Evolutionary conservation across 306 rosid species (phyloP), one percentile per base, ranked within the genome.

Genomic region (Inga oerstediana): DNA sequence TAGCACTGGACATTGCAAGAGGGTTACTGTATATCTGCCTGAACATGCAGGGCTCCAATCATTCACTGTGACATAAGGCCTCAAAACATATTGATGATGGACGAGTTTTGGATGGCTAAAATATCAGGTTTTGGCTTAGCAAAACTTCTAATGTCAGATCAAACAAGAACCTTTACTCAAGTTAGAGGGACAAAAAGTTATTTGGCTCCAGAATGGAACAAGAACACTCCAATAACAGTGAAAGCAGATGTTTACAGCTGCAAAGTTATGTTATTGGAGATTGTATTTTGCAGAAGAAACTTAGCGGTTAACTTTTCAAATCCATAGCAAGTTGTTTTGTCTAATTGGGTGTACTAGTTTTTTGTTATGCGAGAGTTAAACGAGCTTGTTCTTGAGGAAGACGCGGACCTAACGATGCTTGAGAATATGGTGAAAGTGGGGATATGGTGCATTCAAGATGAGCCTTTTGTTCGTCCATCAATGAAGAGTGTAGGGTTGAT

Each of bases 171-270:
- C 7, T 79, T 84, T 78, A 87, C 88, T 0, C 39, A 16, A 34
- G 39, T 62, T 12, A 84, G 90, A 79, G 90, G 88, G 41, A 84
- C 88, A 64, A 75, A 86, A 71, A 88, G 90, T 7, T 87, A 87
- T 12, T 2, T 82, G 71, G 88, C 88, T 4, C 90, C 86, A 0
- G 90, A 87, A 15, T 84, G 90, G 88, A 22, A 70, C 13, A 87
- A 62, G 70, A 87, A 84, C 74, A 56, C 8, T 12, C 83, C 90
- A 75, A 81, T 87, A 52, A 74, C 88, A 51, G 80, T 84, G 43
- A 87, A 87, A 79, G 78, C 78, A 75, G 88, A 87, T 87, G 82
- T 87, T 52, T 87, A 84, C 46, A 87, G 90, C 72, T 84, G 75
- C 30, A 88, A 88, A 59, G 27, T 87, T 48, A 48, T 82, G 70